Base-by-base conservation (phyloP, 148 eudicot genomes). In the Chenopodium suecicum region DNA sequence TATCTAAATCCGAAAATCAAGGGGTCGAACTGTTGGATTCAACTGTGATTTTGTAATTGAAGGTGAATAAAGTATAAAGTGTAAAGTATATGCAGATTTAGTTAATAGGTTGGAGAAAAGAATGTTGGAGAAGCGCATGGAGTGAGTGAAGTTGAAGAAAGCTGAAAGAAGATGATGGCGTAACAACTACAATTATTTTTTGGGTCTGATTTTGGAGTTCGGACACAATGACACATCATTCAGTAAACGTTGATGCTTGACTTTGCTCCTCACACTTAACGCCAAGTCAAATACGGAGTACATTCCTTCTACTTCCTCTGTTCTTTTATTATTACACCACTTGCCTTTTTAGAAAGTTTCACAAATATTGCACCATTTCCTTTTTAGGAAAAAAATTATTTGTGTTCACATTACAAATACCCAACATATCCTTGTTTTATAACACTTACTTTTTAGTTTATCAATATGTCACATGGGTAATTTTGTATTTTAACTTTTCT, bases 81-180 rank as follows among this genome's bases (percentile, higher is more conserved):
- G 22, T 22, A 25, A 76, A 54, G 31, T 63, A n/a, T 44, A n/a
- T 44, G 63, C 4, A 29, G 70, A 48, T 34, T 81, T 67, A 41
- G 27, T 44, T 34, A 65, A 67, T 79, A 78, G 78, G 67, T 67
- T 47, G 52, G 52, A 66, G 47, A 67, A 52, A 75, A 76, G 83
- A 62, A 78, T 25, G 48, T 70, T 44, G 19, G 63, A 52, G 50
- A 47, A 70, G 85, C 44, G 65, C 22, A 60, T 41, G 63, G 47
- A 52, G 47, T 31, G 44, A 69, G 75, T 82, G 50, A 60, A 29
- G 70, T 76, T 52, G 47, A 77, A 79, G 82, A 75, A 79, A 79
- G n/a, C 77, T 13, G 29, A 47, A 23, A 2, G 62, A 56, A 12
- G 60, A 54, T 11, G 60, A 12, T 54, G 60, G 60, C 60, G 60